A percentile compares a stretch with the other conserved stretches of the same genome.
Evolutionary conservation across 202 grass and related monocot species (phyloP).

Genomic region (Schoenoplectus triqueter): DNA sequence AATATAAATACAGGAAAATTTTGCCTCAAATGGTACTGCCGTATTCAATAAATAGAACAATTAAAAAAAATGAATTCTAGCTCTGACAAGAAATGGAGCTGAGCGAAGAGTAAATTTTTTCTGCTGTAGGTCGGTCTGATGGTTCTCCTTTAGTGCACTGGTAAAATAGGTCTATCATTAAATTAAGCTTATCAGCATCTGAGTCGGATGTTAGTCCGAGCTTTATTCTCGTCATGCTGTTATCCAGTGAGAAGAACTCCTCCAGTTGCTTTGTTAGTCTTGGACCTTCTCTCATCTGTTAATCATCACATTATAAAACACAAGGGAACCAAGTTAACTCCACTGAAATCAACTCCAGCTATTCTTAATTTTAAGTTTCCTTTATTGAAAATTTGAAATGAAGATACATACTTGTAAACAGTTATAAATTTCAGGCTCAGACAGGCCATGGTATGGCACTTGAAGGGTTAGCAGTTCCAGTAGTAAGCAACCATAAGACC

Average conservation of each 20-base stretch:
- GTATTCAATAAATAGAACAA: conserved; percentile 28
- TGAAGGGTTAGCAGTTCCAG: conserved; percentile 93
- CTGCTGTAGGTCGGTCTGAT: conserved; percentile 65
- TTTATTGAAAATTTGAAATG: not conserved
- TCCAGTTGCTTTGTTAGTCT: conserved; percentile 83
- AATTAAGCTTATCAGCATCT: conserved; percentile 72
- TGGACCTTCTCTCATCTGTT: conserved; percentile 78
- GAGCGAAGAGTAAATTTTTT: conserved; percentile 67
- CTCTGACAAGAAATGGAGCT: conserved; percentile 45
- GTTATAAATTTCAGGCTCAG: conserved; percentile 81
- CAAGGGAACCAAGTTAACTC: conserved; percentile 22
- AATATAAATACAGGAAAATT: too few relatives aligned
- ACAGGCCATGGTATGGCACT: conserved; percentile 62
- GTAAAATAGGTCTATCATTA: conserved; percentile 80
- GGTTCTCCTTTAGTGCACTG: conserved; percentile 75
- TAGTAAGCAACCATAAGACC: conserved; percentile 96
- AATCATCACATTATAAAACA: conserved; percentile 34
- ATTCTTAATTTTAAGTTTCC: conserved; percentile 11
- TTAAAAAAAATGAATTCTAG: not conserved
- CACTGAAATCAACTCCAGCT: conserved; percentile 18
- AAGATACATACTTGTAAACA: conserved; percentile 60
- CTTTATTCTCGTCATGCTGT: conserved; percentile 51
- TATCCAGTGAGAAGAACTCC: conserved; percentile 57
- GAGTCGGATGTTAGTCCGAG: conserved; percentile 66
- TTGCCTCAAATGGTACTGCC: not conserved